phyloP scores from a whole-genome alignment of 2,329 filamentous ascomycete species.

The Didymella pomorum region DNA sequence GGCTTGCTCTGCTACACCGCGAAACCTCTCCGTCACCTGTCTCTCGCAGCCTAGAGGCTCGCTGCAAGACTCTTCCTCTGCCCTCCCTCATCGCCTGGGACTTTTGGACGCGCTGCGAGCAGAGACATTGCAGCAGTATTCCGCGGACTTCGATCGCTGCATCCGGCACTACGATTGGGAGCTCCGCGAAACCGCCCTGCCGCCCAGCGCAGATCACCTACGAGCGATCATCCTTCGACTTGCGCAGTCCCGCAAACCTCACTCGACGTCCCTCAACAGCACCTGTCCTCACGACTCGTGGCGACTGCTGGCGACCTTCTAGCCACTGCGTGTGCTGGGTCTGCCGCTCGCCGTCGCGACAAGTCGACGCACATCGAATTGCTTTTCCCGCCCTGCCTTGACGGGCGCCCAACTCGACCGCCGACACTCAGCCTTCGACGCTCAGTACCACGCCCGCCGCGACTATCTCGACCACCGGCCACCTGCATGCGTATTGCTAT shows the following conservation, averaged over 20 bases:
- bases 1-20: conserved; percentile 12
- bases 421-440: conserved; percentile 13
- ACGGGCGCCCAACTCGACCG: conserved; percentile 18
- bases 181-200: conserved; percentile 10
- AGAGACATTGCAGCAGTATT: conserved; percentile 1
- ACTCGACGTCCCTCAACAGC: conserved; percentile 5
- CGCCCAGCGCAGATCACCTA: conserved; percentile 19
- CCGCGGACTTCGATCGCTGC: conserved; percentile 12
- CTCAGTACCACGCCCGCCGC: conserved; percentile 1
- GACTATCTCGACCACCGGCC: background rate
- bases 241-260: conserved; percentile 11
- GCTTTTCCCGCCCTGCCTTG: conserved; percentile 15
- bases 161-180: conserved; percentile 12
- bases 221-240: conserved; percentile 13
- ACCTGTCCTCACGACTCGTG: conserved; percentile 2
- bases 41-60: conserved; percentile 12
- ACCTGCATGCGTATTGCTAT: conserved; percentile 17
- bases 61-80: conserved; percentile 4
- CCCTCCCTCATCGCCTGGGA: conserved; percentile 4
- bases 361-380: conserved; percentile 9
- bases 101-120: conserved; percentile 13
- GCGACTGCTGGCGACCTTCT: conserved; percentile 14
- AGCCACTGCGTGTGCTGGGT: conserved; percentile 13
- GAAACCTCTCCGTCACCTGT: conserved; percentile 6
- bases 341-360: conserved; percentile 17